Evolutionary conservation across 306 rosid species (phyloP), one percentile per base, ranked within the genome.

Genomic region (Casuarina cunninghamiana): DNA sequence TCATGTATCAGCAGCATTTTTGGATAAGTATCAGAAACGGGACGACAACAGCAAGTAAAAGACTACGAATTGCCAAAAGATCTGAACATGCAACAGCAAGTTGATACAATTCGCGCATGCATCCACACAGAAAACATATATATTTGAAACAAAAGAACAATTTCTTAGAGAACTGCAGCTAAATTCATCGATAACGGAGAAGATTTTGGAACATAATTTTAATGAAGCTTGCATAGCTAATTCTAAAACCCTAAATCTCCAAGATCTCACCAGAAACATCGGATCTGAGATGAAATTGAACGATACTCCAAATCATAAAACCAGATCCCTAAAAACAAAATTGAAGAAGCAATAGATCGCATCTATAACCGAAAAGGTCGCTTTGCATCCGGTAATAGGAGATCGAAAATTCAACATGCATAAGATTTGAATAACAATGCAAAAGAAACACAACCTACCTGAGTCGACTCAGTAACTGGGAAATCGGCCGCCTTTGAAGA

Each of bases 271-370:
- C 5, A 57, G 63, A 26, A 57, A 21, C 2, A 3, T 57, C 38
- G 63, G 63, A 57, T 57, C 63, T 26, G 13, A 2, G 10, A 8
- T 8, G 63, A 57, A 10, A 57, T 8, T 57, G 38, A 4, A 58
- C 41, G 6, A 26, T 8, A 26, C 8, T 16, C 2, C 10, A 35
- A 42, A 42, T n/a, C 35, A 16, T 19, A 6, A 15, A 50, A 44
- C 26, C 9, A 77, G 32, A 53, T 39, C 74, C 46, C 13, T 2
- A 69, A 48, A 48, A 10, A 26, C 32, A 48, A 2, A 46, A 57
- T 73, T 37, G 37, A 73, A 45, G 26, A 16, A 38, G 78, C 53
- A 19, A 21, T 10, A 42, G 85, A 82, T 80, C 83, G 6, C 82
- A 82, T 80, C 83, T 10, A 69, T 16, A 67, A 32, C 4, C 10